Base-by-base conservation (phyloP, 139 green algal species). In the Mesotaenium endlicherianum region DNA sequence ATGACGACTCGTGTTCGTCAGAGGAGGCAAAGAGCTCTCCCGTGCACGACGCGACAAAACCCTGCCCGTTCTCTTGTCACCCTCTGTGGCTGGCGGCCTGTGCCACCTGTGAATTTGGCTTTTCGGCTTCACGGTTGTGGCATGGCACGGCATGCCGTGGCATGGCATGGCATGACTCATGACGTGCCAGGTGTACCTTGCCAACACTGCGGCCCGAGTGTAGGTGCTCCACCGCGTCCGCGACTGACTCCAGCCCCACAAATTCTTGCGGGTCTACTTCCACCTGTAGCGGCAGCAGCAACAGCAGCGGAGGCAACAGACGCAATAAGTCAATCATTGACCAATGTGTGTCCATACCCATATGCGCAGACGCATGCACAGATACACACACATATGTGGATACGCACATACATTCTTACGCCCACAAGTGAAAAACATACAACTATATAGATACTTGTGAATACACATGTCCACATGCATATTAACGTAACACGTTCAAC, bases 191-290 rank as follows among this genome's bases (percentile, higher is more conserved):
- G n/a, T n/a, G n/a, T 64, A 85, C 78, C 60, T 85, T 85, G 30
- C 78, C 78, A 26, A 72, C 44, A 31, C 59, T 80, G 34, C 38
- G 71, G n/a, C 78, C 78, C n/a, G 45, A 49, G 8, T 86, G 80
- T 39, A 87, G 41, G 58, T 83, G 44, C 41, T 87, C 81, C 30
- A 87, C 81, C 17, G 81, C 81, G 38, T 76, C 75, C n/a, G 70
- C 6, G 30, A 74, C 81, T 47, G 81, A 82, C 38, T 47, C 44
- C 2, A 87, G 50, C 1, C 81, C 81, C 38, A 43, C 42, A 76
- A 87, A 87, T 5, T 45, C 30, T 2, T 20, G 4, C 2, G 81
- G 55, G n/a, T 87, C 81, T 0, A 83, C n/a, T 1, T 30, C 41
- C 55, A 87, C 81, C 70, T 75, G 70, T 60, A 74, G 38, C 20